A percentile compares a stretch with the other conserved stretches of the same genome.
Conservation (phyloP, 192 early-diverging fungal genomes). For the Endogone sp. region DNA sequence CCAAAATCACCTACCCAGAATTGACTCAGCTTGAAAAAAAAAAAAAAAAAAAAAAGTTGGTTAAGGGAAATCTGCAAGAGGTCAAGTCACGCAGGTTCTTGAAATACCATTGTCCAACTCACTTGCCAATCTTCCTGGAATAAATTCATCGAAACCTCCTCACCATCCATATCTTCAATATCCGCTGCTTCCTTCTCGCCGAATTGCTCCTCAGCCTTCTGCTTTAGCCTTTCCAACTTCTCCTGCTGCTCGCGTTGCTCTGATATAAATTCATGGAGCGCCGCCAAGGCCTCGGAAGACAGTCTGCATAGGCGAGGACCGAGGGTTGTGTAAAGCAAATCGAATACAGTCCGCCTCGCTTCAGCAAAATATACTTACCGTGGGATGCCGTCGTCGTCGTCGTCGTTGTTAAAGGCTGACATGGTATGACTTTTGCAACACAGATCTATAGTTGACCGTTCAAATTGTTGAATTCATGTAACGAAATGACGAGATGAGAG, state of each 20-base stretch:
- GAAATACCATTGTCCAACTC: neutral
- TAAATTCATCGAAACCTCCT: conserved; percentile 48
- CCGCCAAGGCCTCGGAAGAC: conserved; percentile 44
- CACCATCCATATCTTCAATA: conserved; percentile 9
- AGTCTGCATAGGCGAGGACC: conserved; percentile 31
- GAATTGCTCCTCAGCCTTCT: conserved; percentile 43
- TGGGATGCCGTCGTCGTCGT: neutral
- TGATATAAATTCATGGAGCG: conserved; percentile 57
- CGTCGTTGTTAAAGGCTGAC: neutral
- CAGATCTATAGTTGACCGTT: no score
- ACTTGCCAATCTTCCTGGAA: conserved; percentile 85
- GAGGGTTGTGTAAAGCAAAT: no score
- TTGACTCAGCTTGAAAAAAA: conserved; percentile 31
- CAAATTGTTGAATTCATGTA: no score
- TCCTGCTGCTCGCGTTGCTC: conserved; percentile 65
- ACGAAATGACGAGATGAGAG: neutral
- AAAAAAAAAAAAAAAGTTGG: conserved; percentile 1
- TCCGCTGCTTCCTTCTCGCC: conserved; percentile 32
- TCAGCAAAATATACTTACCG: neutral
- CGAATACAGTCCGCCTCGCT: no score
- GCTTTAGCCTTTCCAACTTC: conserved; percentile 56
- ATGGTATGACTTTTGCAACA: no score
- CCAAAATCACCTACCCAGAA: conserved; percentile 40
- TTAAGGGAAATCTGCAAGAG: no score
- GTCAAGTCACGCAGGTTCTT: neutral